phyloP scores from a whole-genome alignment of 2,329 filamentous ascomycete species.

The Ustilaginoidea virens region DNA sequence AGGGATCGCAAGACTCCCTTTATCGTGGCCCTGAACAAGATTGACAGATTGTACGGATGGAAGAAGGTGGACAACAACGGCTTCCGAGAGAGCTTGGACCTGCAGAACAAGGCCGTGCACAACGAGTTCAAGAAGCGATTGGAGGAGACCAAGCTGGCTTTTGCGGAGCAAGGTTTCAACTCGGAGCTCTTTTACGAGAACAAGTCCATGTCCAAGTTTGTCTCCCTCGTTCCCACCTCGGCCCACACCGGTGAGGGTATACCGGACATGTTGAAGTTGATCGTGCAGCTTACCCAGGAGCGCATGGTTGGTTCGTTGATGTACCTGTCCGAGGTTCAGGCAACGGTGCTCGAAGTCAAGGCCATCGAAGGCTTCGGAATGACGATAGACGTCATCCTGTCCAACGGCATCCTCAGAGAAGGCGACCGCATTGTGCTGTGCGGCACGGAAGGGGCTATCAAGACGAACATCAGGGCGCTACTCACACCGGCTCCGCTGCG shows the following conservation, averaged over 20 bases:
- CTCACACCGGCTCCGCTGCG: conserved; percentile 86
- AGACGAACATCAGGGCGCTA: conserved; percentile 86
- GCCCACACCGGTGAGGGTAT: conserved; percentile 99
- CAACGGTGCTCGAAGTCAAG: conserved; percentile 96
- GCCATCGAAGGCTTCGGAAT: conserved; percentile 97
- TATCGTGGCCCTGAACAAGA: conserved; percentile 98
- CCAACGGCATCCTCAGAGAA: conserved; percentile 87
- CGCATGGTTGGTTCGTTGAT: conserved; percentile 94
- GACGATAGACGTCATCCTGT: conserved; percentile 93
- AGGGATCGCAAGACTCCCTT: conserved; percentile 92
- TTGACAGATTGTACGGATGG: conserved; percentile 98
- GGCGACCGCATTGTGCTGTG: conserved; percentile 91
- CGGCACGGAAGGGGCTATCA: conserved; percentile 90
- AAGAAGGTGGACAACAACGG: conserved; percentile 98
- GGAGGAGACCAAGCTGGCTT: conserved; percentile 81
- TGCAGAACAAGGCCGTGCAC: conserved; percentile 87
- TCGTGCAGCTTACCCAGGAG: conserved; percentile 84
- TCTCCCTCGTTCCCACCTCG: conserved; percentile 94
- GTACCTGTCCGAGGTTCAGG: conserved; percentile 96
- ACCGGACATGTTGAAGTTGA: conserved; percentile 94
- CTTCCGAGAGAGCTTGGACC: conserved; percentile 77
- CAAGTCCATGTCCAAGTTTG: conserved; percentile 86
- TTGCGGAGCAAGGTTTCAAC: conserved; percentile 96
- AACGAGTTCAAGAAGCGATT: conserved; percentile 88
- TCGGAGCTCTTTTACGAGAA: conserved; percentile 94